Evolutionary conservation across 2,329 filamentous ascomycete species (phyloP).

Genomic region (Claviceps sp.): DNA sequence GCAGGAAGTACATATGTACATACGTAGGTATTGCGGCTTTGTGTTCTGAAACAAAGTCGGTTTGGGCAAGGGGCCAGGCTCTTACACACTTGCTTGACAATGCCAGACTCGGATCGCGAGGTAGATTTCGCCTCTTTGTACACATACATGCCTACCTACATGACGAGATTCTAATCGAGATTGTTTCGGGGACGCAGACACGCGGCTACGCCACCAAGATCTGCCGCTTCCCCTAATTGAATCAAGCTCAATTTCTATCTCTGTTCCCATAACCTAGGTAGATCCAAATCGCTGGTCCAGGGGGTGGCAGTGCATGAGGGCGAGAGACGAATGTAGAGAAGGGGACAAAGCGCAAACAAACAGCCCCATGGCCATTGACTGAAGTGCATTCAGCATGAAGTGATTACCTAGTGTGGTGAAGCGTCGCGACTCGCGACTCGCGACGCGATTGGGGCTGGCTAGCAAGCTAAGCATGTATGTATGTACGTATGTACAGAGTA

Average conservation of each 20-base stretch:
- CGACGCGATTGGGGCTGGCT: background rate
- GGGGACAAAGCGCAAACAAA: background rate
- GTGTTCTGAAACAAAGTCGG: background rate
- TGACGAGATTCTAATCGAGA: constrained; percentile 1
- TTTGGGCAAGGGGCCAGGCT: background rate
- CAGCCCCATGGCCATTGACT: background rate
- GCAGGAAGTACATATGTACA: background rate
- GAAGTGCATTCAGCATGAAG: background rate
- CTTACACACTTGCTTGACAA: background rate
- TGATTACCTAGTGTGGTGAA: background rate
- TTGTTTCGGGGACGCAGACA: background rate
- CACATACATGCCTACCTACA: background rate
- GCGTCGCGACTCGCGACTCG: background rate
- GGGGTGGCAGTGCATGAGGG: background rate
- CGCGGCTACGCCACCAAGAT: background rate
- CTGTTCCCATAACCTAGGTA: no score
- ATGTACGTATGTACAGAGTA: no score
- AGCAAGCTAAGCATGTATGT: background rate
- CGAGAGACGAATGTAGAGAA: background rate
- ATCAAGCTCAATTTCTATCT: background rate
- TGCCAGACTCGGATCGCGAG: background rate
- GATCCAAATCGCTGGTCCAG: background rate
- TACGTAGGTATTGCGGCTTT: background rate
- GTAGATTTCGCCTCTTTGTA: background rate
- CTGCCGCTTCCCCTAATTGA: background rate